These are phyloP conservation scores for Simmondsia chinensis DNA, from an alignment of 148 eudicot genomes.

Conservation along the genomic window DNA sequence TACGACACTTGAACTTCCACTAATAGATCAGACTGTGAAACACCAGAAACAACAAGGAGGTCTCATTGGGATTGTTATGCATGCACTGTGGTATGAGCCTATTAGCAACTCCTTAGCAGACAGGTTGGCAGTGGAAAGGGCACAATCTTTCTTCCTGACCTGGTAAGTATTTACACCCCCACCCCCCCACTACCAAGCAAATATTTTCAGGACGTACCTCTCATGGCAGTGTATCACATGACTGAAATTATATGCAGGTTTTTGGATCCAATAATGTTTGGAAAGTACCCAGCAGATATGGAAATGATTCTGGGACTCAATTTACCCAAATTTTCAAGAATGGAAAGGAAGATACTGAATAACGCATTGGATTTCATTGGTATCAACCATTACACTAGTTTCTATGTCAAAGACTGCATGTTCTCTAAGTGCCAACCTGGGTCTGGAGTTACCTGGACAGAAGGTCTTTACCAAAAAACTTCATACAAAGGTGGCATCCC, in stretches of 20 bases:
- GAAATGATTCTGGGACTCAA: slow-evolving; percentile 28
- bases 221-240: background rate
- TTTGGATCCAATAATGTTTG: slow-evolving; percentile 56
- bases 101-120: slow-evolving; percentile 48
- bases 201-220: background rate
- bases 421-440: slow-evolving; percentile 39
- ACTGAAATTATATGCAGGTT: slow-evolving; percentile 32
- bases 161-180: slow-evolving; percentile 25
- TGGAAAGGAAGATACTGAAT: slow-evolving; percentile 22
- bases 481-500: slow-evolving; percentile 30
- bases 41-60: slow-evolving; percentile 57
- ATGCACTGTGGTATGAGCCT: slow-evolving; percentile 60
- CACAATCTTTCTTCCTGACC: slow-evolving; percentile 52
- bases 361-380: slow-evolving; percentile 57
- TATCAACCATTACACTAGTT: slow-evolving; percentile 64
- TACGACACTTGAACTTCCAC: too few species aligned
- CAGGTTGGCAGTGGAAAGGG: slow-evolving; percentile 53
- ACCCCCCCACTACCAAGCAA: background rate
- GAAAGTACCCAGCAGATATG: slow-evolving; percentile 61
- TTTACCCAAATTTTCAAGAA: slow-evolving; percentile 38
- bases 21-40: background rate
- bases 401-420: slow-evolving; percentile 62
- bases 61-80: slow-evolving; percentile 48
- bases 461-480: slow-evolving; percentile 38
- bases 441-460: slow-evolving; percentile 41